These are phyloP conservation scores for Iberis pinnata DNA, from an alignment of 345 rosid genomes.

Conservation along the genomic window DNA sequence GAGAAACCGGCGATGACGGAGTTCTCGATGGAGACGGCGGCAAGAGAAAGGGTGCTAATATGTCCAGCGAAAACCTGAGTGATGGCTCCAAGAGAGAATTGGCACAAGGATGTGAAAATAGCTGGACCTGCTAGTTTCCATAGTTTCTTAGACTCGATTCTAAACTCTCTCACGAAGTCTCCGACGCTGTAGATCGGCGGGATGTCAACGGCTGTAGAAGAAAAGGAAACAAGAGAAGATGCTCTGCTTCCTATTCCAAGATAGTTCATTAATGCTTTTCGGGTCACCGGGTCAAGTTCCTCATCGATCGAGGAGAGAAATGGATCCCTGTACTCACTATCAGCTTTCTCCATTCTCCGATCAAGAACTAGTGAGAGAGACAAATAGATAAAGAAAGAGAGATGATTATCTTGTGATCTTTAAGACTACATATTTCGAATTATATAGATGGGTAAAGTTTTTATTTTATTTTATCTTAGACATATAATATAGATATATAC, in stretches of 20 bases:
- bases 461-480: too few relatives aligned
- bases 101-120: slow-evolving; percentile 44
- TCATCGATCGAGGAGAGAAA: slow-evolving; percentile 32
- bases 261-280: slow-evolving; percentile 16
- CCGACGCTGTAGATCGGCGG: slow-evolving; percentile 42
- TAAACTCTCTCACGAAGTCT: slow-evolving; percentile 42
- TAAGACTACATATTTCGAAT: neutral
- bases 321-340: slow-evolving; percentile 24
- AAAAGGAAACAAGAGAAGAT: slow-evolving; percentile 38
- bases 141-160: slow-evolving; percentile 50
- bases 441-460: too few relatives aligned
- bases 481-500: too few relatives aligned
- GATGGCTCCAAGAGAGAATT: slow-evolving; percentile 45
- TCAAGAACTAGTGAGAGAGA: neutral
- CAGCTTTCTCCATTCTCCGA: slow-evolving; percentile 35
- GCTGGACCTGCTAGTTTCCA: slow-evolving; percentile 64
- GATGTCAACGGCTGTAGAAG: slow-evolving; percentile 46
- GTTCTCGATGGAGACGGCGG: slow-evolving; percentile 55
- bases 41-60: slow-evolving; percentile 55
- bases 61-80: slow-evolving; percentile 64
- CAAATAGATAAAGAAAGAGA: neutral
- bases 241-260: slow-evolving; percentile 19
- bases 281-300: slow-evolving; percentile 27
- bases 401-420: neutral
- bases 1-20: slow-evolving; percentile 61